These are phyloP conservation scores for Ilyonectria robusta DNA, from an alignment of 2,329 filamentous ascomycete species.

Conservation along the genomic window DNA sequence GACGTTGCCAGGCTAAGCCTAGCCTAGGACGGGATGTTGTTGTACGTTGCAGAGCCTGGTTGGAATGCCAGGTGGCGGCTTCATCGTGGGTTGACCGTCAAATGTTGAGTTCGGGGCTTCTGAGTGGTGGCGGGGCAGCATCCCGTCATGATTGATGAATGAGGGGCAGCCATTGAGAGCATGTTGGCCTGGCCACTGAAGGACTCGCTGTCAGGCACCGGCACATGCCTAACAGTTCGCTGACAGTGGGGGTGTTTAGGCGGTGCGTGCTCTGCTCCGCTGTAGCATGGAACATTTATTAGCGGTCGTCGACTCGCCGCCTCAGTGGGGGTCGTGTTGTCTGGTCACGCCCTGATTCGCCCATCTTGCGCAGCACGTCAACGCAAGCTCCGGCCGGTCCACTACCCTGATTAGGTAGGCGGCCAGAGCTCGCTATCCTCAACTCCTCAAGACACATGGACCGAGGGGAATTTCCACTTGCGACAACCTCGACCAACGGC, in stretches of 20 bases:
- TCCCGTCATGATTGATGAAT: constrained; percentile 16
- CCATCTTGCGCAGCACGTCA: constrained; percentile 21
- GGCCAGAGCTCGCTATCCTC: constrained; percentile 3
- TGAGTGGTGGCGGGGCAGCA: constrained; percentile 10
- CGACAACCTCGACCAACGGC: constrained; percentile 15
- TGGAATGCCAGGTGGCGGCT: constrained; percentile 20
- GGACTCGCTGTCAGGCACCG: constrained; percentile 4
- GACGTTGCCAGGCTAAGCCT: constrained; percentile 35
- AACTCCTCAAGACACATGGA: constrained; percentile 19
- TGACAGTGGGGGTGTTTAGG: background rate
- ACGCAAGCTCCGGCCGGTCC: constrained; percentile 21
- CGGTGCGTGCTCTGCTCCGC: background rate
- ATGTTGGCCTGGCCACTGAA: constrained; percentile 14
- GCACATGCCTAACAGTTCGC: background rate
- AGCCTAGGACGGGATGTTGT: constrained; percentile 16
- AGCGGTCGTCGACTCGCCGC: background rate
- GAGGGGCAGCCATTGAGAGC: constrained; percentile 19
- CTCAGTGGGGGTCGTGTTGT: constrained; percentile 19
- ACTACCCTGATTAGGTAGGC: constrained; percentile 23
- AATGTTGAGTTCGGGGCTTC: background rate
- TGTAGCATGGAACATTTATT: background rate
- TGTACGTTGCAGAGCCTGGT: constrained; percentile 23
- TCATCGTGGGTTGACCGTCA: constrained; percentile 6
- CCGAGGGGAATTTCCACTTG: constrained; percentile 20
- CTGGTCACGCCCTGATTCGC: constrained; percentile 22